These are phyloP conservation scores for Lactarius vividus DNA, from an alignment of 768 basidiomycete species.

Conservation along the genomic window DNA sequence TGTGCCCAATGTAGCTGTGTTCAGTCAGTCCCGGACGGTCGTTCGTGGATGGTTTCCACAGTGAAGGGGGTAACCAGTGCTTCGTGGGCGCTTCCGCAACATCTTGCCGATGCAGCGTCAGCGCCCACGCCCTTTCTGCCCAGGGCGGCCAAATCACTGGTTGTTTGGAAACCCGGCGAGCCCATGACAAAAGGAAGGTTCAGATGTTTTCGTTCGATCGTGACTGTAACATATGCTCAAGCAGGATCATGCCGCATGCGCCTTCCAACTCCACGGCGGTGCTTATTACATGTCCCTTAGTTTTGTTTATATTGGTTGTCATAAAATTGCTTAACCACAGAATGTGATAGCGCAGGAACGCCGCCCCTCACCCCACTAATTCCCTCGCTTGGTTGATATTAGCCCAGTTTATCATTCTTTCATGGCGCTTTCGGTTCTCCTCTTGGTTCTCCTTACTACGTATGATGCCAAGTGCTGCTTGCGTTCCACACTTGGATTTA, in stretches of 20 bases:
- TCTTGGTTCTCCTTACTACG: too few species aligned
- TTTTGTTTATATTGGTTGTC: too few species aligned
- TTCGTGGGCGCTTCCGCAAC: not conserved
- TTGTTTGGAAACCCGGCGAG: too few species aligned
- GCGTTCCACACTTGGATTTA: too few species aligned
- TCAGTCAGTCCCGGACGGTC: not conserved
- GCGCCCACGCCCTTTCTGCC: not conserved
- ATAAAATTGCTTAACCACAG: too few species aligned
- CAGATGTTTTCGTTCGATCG: not conserved
- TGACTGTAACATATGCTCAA: not conserved
- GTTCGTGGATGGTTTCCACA: not conserved
- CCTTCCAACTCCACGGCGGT: not conserved
- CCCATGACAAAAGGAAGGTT: not conserved
- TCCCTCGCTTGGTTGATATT: not conserved
- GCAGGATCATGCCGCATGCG: not conserved
- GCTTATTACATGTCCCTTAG: not conserved
- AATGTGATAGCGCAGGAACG: too few species aligned
- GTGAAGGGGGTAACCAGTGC: not conserved
- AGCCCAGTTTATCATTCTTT: not conserved
- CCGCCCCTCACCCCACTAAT: not conserved
- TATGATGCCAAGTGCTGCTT: too few species aligned
- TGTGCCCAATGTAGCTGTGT: not conserved
- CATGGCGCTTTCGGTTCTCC: too few species aligned
- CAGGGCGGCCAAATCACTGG: not conserved
- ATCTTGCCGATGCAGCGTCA: not conserved